phyloP scores from a whole-genome alignment of 352 stramenopile genomes.

The Pythium diclinum region DNA sequence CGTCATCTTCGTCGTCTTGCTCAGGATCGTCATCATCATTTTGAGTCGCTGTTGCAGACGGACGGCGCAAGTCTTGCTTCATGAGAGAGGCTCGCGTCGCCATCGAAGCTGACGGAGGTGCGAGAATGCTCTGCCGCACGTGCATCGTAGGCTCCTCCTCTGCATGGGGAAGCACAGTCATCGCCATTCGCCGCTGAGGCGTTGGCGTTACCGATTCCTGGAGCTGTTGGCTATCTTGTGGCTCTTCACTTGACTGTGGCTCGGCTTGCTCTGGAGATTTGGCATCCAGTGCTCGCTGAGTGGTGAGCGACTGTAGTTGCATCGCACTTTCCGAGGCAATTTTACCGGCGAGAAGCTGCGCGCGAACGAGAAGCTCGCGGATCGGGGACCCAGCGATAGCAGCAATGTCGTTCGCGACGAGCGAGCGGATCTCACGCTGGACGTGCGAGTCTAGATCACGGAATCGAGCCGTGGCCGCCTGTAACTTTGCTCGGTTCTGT shows the following conservation, averaged over 20 bases:
- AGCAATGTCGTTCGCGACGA: slow-evolving; percentile 38
- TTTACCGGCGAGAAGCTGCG: slow-evolving; percentile 13
- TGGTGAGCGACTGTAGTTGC: not conserved
- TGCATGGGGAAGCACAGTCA: slow-evolving; percentile 11
- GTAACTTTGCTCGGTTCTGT: slow-evolving; percentile 65
- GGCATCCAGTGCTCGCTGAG: too few species aligned
- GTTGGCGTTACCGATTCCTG: not conserved
- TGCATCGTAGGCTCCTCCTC: slow-evolving; percentile 4
- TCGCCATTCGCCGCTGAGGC: slow-evolving; percentile 19
- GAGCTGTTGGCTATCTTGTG: not conserved
- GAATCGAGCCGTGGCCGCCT: slow-evolving; percentile 54
- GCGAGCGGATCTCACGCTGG: slow-evolving; percentile 37
- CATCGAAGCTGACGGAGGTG: slow-evolving; percentile 3
- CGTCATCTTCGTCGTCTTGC: slow-evolving; percentile 1
- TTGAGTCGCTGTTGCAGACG: slow-evolving; percentile 11
- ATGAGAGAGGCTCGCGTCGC: not conserved
- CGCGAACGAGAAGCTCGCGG: slow-evolving; percentile 28
- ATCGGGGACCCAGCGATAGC: slow-evolving; percentile 35
- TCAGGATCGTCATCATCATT: slow-evolving; percentile 4
- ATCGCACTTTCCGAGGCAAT: slow-evolving; percentile 2
- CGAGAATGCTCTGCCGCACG: slow-evolving; percentile 18
- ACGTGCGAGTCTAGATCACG: slow-evolving; percentile 60
- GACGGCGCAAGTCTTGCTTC: not conserved
- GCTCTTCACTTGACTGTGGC: not conserved
- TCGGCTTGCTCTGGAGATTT: not conserved